Evolutionary conservation across 108 stramenopile species (phyloP), one percentile per base, ranked within the genome.

Genomic region (Licmophora abbreviata): DNA sequence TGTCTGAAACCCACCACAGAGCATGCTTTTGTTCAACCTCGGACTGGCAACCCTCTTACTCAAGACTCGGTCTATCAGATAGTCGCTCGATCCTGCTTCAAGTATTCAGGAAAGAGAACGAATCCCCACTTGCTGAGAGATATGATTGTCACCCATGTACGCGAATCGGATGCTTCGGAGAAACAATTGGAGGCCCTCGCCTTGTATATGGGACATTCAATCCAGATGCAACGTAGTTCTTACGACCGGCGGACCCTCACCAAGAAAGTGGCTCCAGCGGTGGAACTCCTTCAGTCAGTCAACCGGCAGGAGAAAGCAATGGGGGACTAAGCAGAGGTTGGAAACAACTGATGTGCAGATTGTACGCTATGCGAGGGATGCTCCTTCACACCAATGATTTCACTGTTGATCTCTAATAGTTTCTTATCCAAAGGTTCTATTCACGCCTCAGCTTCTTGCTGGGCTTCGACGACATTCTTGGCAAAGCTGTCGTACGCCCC

Each of bases 71-170:
- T 91, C 0, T 83, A 79, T 58, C 73, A 77, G 36, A 75, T 81
- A 10, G 89, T 91, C 23, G 63, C 71, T 4, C 63, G 82, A 10
- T 65, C 61, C 15, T 91, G 89, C 55, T 87, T 70, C 53, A 69
- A 77, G 44, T 73, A 85, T 57, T 75, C 80, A 22, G 82, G 83
- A 34, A 82, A 80, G 56, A 75, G 72, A 21, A 83, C 79, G 38
- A 90, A 90, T 58, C 88, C 88, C 0, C 88, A 90, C 52, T 53
- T 90, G 26, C 56, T 90, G 27, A 55, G 88, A 20, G 84, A 85
- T 40, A 90, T 90, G 74, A 74, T 90, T 45, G 84, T 87, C 8
- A 87, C 89, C 0, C 89, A 91, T 48, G 82, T 91, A 0, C 67
- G 89, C 18, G 78, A 86, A 42, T 63, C 83, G 14, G 64, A 87